Evolutionary conservation across 352 stramenopile genomes (phyloP).

Genomic region (Aphanomyces stellatus): DNA sequence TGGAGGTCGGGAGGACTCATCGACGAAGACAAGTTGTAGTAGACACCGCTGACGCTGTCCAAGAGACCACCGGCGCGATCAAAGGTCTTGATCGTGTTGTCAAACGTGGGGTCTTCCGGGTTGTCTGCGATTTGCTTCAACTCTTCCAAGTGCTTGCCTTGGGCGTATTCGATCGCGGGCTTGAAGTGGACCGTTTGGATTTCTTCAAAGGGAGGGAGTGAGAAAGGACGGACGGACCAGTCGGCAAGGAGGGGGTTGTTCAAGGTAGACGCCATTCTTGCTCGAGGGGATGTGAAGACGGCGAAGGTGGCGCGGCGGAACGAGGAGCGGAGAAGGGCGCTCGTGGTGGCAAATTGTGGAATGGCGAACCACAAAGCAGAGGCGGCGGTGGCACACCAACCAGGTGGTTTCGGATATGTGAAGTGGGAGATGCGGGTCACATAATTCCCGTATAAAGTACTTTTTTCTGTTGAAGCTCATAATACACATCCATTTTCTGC

Average conservation of each 20-base stretch:
- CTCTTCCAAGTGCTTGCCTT: conserved; percentile 40
- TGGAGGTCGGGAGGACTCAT: conserved; percentile 47
- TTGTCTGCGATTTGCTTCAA: conserved; percentile 38
- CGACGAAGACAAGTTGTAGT: conserved; percentile 39
- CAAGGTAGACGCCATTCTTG: background rate
- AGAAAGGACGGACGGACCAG: conserved; percentile 43
- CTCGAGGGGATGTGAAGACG: background rate
- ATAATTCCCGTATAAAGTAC: too few relatives aligned
- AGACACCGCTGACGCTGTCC: conserved; percentile 32
- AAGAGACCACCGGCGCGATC: conserved; percentile 36
- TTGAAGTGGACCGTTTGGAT: conserved; percentile 39
- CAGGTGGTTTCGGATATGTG: too few relatives aligned
- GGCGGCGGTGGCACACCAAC: too few relatives aligned
- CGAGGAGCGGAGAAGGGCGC: background rate
- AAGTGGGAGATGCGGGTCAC: too few relatives aligned
- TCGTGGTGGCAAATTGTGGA: conserved; percentile 1
- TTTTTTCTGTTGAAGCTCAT: too few relatives aligned
- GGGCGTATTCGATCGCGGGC: conserved; percentile 36
- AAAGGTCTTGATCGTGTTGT: conserved; percentile 42
- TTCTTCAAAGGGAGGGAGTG: conserved; percentile 43
- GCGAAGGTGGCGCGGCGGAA: background rate
- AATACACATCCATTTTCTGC: too few relatives aligned
- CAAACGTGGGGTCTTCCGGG: conserved; percentile 30
- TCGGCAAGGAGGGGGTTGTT: conserved; percentile 42
- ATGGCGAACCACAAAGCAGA: background rate